A percentile compares a stretch with the other conserved stretches of the same genome.
Evolutionary conservation across 495 filamentous ascomycete genomes (phyloP).

Genomic region (Penicillium psychrofluorescens): DNA sequence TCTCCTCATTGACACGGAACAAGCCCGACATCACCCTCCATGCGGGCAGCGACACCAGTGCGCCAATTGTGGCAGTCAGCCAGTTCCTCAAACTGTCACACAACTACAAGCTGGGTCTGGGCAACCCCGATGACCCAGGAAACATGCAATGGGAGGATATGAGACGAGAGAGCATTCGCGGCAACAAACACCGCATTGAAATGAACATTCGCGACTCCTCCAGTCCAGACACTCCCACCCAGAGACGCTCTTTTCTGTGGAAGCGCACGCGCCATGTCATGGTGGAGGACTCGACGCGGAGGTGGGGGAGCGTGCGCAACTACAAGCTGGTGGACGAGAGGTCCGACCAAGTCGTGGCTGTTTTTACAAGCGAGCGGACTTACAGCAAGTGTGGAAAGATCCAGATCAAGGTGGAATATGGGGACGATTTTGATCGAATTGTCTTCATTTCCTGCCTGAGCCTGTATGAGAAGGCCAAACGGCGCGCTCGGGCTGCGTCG

Average conservation of each 20-base stretch:
- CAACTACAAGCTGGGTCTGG: slow-evolving; percentile 13
- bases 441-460: slow-evolving; percentile 14
- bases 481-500: slow-evolving; percentile 4
- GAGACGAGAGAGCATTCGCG: slow-evolving; percentile 2
- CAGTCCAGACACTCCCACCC: background rate
- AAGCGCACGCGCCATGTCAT: slow-evolving; percentile 15
- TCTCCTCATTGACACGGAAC: slow-evolving; percentile 9
- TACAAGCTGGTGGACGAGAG: slow-evolving; percentile 17
- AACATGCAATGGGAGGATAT: slow-evolving; percentile 19
- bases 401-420: slow-evolving; percentile 17
- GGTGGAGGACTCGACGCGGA: slow-evolving; percentile 1
- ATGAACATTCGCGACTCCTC: slow-evolving; percentile 2
- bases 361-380: slow-evolving; percentile 8
- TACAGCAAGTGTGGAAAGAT: slow-evolving; percentile 11
- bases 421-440: slow-evolving; percentile 17
- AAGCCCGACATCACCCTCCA: slow-evolving; percentile 16
- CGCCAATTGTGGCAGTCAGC: slow-evolving; percentile 12
- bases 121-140: slow-evolving; percentile 8
- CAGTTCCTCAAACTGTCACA: slow-evolving; percentile 14
- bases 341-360: slow-evolving; percentile 9
- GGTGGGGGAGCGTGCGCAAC: slow-evolving; percentile 6
- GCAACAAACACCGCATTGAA: slow-evolving; percentile 13
- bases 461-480: slow-evolving; percentile 12
- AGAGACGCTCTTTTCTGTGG: slow-evolving; percentile 13
- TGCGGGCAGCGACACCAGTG: slow-evolving; percentile 6